Conservation (phyloP, 352 stramenopile species). For the Aphanomyces stellatus region DNA sequence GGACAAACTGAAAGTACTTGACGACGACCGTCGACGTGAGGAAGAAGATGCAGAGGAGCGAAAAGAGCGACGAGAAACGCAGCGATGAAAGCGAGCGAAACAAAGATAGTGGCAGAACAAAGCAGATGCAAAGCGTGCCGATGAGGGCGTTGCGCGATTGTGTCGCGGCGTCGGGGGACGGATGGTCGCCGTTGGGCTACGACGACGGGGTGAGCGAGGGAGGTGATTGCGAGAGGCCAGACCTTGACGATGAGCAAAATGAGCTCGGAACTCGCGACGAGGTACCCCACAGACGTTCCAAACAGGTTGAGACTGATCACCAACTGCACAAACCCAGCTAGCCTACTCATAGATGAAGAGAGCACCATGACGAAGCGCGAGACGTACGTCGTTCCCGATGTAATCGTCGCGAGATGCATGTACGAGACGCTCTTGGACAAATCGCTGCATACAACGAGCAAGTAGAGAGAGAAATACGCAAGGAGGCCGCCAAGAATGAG, state of each 20-base stretch:
- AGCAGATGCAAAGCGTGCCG: constrained; percentile 39
- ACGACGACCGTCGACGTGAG: constrained; percentile 81
- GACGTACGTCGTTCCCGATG: constrained; percentile 30
- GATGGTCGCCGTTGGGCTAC: background rate
- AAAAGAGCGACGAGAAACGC: constrained; percentile 82
- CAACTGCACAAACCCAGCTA: constrained; percentile 65
- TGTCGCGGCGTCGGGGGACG: background rate
- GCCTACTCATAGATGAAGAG: constrained; percentile 18
- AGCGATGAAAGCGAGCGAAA: constrained; percentile 75
- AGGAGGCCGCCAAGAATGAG: constrained; percentile 55
- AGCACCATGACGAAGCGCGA: background rate
- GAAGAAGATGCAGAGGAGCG: constrained; percentile 81
- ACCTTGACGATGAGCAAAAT: constrained; percentile 58
- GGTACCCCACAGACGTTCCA: constrained; percentile 73
- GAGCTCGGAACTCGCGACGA: constrained; percentile 72
- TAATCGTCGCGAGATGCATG: constrained; percentile 64
- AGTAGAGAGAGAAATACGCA: constrained; percentile 74
- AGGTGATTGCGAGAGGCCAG: background rate
- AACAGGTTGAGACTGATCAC: constrained; percentile 84
- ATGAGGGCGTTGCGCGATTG: constrained; percentile 55
- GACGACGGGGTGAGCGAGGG: background rate
- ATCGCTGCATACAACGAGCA: constrained; percentile 74
- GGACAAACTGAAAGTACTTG: constrained; percentile 86
- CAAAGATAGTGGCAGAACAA: constrained; percentile 76
- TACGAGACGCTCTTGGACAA: constrained; percentile 67